These are phyloP conservation scores for Fusarium liriodendri DNA, from an alignment of 2,329 filamentous ascomycete genomes.

Conservation along the genomic window DNA sequence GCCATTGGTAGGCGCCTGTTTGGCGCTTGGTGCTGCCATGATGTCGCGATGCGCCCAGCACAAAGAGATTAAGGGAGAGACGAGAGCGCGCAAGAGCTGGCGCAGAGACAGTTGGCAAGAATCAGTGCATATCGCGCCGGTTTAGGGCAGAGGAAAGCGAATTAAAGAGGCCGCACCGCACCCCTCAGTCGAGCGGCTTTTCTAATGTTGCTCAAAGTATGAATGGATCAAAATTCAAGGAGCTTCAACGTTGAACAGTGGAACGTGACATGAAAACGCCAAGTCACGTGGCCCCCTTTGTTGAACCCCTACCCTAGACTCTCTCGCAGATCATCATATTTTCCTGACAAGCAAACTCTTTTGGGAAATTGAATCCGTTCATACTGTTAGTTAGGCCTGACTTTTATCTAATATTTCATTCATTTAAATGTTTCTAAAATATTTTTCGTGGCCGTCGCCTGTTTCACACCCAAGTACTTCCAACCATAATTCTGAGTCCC, in stretches of 20 bases:
- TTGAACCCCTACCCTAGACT: neutral
- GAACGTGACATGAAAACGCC: conserved; percentile 41
- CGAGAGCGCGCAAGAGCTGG: conserved; percentile 11
- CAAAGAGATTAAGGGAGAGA: conserved; percentile 21
- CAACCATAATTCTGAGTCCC: neutral
- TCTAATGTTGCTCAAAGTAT: conserved; percentile 4
- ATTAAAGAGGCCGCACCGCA: neutral
- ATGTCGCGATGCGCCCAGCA: conserved; percentile 4
- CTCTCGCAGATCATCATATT: neutral
- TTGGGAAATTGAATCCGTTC: neutral
- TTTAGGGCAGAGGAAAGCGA: neutral
- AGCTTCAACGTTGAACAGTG: conserved; percentile 1
- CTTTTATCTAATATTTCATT: neutral
- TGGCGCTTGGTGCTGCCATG: conserved; percentile 39
- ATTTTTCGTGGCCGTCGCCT: neutral
- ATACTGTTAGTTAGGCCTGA: neutral
- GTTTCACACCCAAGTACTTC: too few relatives aligned
- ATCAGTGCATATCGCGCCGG: conserved; percentile 33
- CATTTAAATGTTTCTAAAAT: neutral
- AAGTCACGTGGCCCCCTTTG: conserved; percentile 37
- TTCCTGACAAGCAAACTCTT: neutral
- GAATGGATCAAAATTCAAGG: conserved; percentile 4
- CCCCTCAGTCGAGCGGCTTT: neutral
- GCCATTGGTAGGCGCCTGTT: conserved; percentile 33
- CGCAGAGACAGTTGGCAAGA: conserved; percentile 18